Evolutionary conservation across 768 basidiomycete genomes (phyloP), one percentile per base, ranked within the genome.

Genomic region (Kwoniella heveanensis): DNA sequence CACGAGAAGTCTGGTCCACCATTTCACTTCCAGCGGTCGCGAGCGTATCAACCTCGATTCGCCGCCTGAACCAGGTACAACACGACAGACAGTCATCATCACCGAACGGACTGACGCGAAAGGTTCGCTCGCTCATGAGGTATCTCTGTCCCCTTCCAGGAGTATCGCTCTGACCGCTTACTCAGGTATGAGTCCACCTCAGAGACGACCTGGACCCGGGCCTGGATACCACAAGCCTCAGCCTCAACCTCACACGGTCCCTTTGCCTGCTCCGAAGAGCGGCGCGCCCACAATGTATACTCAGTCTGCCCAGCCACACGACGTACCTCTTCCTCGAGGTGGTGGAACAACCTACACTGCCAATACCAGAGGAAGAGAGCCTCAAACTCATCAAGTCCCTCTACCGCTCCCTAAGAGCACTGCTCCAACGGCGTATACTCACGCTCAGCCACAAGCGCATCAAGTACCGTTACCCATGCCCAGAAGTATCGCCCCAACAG

Each of bases 71-170:
- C 52, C 60, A n/a, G 53, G 60, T n/a, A 63, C 65, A 15, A 59
- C 56, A 17, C 54, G 67, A n/a, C 60, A 66, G 60, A 68, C 62
- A 2, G 64, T 56, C 22, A 66, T 66, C 29, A 37, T 68, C 30
- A 69, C 66, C 13, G 65, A 69, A 17, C 44, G 51, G 13, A 32
- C 46, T 48, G 26, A 56, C 44, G 36, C 57, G 21, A 19, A 27
- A 36, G 27, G 52, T 52, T 27, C 55, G 32, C 52, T 61, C 26
- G 62, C 69, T 32, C 58, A 68, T 48, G 49, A 71, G 29, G 49
- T 71, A 10, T 51, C 63, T 1, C 48, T 64, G 15, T 54, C 54
- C 6, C 61, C 61, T 36, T n/a, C 48, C 7, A 63, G 30, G 13
- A 54, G 60, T 24, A 50, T 55, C 7, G 60, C 60, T 46, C 54